Evolutionary conservation across 192 early-diverging fungal species (phyloP).

Genomic region (Umbelopsis sp.): DNA sequence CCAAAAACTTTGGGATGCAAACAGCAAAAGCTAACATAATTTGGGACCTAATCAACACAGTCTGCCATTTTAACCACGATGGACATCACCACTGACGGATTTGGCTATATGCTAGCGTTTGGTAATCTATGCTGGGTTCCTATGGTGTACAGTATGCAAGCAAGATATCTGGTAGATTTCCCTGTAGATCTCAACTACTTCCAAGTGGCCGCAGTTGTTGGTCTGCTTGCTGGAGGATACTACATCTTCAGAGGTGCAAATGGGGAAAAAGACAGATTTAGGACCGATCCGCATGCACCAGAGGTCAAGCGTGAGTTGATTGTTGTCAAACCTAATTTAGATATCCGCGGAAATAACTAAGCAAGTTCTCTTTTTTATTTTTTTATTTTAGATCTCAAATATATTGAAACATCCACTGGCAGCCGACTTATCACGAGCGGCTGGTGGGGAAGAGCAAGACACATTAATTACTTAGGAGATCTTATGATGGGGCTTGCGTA

Average conservation of each 20-base stretch:
- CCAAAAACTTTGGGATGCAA: too few species aligned
- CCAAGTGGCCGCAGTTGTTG: conserved; percentile 44
- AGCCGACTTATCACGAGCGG: conserved; percentile 79
- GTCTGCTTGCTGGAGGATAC: conserved; percentile 66
- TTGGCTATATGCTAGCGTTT: conserved; percentile 87
- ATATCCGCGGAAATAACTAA: not conserved
- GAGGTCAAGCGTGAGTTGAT: conserved; percentile 45
- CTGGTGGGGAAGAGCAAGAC: conserved; percentile 94
- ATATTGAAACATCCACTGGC: conserved; percentile 81
- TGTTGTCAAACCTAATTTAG: conserved; percentile 8
- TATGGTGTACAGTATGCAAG: conserved; percentile 87
- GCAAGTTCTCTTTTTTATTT: not conserved
- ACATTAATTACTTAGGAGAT: conserved; percentile 95
- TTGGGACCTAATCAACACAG: conserved; percentile 21
- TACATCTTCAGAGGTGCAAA: conserved; percentile 90
- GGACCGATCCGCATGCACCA: conserved; percentile 65
- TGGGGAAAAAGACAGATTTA: conserved; percentile 88
- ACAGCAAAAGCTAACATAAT: not conserved
- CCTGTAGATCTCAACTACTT: conserved; percentile 60
- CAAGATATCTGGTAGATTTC: conserved; percentile 76
- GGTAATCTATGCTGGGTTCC: conserved; percentile 89
- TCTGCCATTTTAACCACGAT: conserved; percentile 89
- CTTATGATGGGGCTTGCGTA: conserved; percentile 91
- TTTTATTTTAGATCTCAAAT: conserved; percentile 64
- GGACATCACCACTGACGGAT: conserved; percentile 96